Evolutionary conservation across 192 early-diverging fungal genomes (phyloP), one percentile per base, ranked within the genome.

Genomic region (Umbelopsis sp.): DNA sequence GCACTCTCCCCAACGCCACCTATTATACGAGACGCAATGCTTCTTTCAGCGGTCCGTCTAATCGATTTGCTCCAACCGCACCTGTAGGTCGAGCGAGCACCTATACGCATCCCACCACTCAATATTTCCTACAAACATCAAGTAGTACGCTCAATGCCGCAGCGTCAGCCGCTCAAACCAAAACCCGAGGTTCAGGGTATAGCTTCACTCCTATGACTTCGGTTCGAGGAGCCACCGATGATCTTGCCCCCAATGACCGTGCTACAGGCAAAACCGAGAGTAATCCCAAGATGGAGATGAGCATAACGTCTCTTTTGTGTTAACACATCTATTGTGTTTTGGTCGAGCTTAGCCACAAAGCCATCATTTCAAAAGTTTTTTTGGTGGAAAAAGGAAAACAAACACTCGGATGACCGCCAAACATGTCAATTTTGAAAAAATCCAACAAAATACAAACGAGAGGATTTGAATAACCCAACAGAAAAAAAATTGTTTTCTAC

Each of bases 61-160:
- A 50, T 45, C 49, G 69, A 52, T 71, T 71, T 55, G 35, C 35
- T 22, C 27, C 69, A 4, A 41, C 37, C 5, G 12, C 55, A 7
- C 55, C 55, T 16, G 13, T 61, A 5, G 33, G 9, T 25, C 11
- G 30, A 37, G 35, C 51, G 44, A 49, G 37, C 66, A 9, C 49
- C 23, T 23, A 64, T 41, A 74, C 72, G 9, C 73, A 78, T 58
- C 77, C 77, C 12, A 70, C 78, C 23, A 69, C 69, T 12, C 73
- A 74, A 35, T 79, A 79, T 46, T 79, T 74, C 46, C 41, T 71
- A 23, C 78, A 79, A 37, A 75, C 78, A 3, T 72, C 73, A 6
- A 71, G 69, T 44, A 70, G 72, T 46, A 72, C 78, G 0, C 69
- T 78, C 16, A 79, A 79, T 65, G 69, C 72, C 11, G 70, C 73